Evolutionary conservation across 164 flowering plant genomes (phyloP).

Genomic region (Vitis rupestris): DNA sequence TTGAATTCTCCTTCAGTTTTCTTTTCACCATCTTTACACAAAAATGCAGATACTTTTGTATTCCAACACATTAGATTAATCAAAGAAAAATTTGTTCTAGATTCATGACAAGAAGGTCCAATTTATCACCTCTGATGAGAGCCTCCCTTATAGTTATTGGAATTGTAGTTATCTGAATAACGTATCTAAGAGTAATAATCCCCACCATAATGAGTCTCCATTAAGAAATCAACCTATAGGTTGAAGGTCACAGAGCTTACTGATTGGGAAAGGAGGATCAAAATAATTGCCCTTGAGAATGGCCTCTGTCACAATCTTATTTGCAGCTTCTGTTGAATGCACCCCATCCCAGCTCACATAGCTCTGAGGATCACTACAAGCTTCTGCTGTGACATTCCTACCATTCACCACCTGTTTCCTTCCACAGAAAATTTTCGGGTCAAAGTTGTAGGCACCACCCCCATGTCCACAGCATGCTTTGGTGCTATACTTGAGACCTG

Average conservation of each 20-base stretch:
- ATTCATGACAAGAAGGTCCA: too few relatives aligned
- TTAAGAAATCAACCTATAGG: conserved; percentile 43
- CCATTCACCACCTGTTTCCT: conserved; percentile 51
- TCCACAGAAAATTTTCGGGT: conserved; percentile 65
- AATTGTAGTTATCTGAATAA: too few relatives aligned
- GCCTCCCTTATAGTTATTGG: too few relatives aligned
- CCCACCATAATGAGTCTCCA: too few relatives aligned
- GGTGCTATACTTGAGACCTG: conserved; percentile 67
- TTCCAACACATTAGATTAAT: neutral
- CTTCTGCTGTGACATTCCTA: conserved; percentile 40
- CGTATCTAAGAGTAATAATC: too few relatives aligned
- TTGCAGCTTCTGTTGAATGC: conserved; percentile 88
- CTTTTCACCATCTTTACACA: neutral
- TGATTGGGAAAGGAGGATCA: conserved; percentile 65
- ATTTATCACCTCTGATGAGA: too few relatives aligned
- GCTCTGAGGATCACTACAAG: conserved; percentile 68
- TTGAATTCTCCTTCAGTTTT: conserved; percentile 10
- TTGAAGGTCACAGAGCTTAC: conserved; percentile 55
- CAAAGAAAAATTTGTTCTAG: neutral
- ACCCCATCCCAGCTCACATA: conserved; percentile 97
- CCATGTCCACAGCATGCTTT: conserved; percentile 90
- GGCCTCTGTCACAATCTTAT: conserved; percentile 50
- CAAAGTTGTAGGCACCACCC: conserved; percentile 63
- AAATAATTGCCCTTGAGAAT: conserved; percentile 61
- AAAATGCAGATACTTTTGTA: neutral